Evolutionary conservation across 1,139 yeast genomes (phyloP).

Genomic region (Saccharomyces hybrid): DNA sequence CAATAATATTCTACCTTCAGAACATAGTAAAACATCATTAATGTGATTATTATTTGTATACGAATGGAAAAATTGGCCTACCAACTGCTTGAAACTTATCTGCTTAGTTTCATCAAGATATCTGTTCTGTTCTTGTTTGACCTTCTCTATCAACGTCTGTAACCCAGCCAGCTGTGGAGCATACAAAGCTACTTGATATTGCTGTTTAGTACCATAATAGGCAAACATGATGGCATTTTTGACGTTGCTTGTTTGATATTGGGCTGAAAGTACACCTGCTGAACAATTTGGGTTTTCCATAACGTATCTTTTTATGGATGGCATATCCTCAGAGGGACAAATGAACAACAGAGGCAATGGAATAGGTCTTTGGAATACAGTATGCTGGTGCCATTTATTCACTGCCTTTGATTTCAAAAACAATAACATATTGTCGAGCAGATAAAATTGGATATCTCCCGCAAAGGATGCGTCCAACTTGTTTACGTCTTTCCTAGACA

Average conservation of each 20-base stretch:
- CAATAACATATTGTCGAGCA: conserved; percentile 81
- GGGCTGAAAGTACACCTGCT: conserved; percentile 36
- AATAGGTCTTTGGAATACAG: conserved; percentile 88
- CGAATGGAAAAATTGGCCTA: background rate
- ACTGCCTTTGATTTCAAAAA: conserved; percentile 82
- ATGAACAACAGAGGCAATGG: conserved; percentile 77
- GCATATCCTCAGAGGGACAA: conserved; percentile 72
- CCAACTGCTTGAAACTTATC: background rate
- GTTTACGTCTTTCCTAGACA: conserved; percentile 30
- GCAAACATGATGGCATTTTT: conserved; percentile 41
- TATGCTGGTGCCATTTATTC: conserved; percentile 84
- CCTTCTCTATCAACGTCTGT: conserved; percentile 71
- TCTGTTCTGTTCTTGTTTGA: conserved; percentile 70
- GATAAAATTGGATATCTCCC: conserved; percentile 68
- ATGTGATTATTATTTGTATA: conserved; percentile 1
- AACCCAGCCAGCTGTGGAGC: conserved; percentile 64
- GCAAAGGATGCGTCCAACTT: conserved; percentile 25
- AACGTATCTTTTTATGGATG: conserved; percentile 45
- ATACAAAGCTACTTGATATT: conserved; percentile 60
- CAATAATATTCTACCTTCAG: background rate
- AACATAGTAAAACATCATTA: background rate
- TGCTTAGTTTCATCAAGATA: conserved; percentile 50
- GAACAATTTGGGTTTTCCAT: conserved; percentile 34
- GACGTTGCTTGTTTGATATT: conserved; percentile 21
- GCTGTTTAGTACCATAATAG: conserved; percentile 49